phyloP scores from a whole-genome alignment of 129 eudicot genomes.

The Lonicera japonica region DNA sequence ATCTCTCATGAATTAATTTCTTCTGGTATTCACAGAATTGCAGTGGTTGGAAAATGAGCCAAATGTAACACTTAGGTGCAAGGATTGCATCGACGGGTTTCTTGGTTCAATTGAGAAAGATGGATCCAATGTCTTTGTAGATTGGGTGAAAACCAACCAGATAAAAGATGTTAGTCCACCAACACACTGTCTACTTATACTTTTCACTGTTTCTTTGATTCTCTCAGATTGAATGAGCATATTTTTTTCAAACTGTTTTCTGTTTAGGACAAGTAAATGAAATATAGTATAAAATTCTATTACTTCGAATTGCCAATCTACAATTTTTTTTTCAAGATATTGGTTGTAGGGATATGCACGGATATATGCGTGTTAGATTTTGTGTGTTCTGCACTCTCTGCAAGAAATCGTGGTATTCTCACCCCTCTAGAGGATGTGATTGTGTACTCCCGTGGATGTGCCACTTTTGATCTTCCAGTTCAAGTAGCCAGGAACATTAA shows the following conservation, averaged over 20 bases:
- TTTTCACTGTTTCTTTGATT: background rate
- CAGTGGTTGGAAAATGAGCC: slow-evolving; percentile 79
- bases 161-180: slow-evolving; percentile 54
- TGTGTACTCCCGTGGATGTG: slow-evolving; percentile 76
- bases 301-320: too few species aligned
- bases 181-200: too few species aligned
- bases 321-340: slow-evolving; percentile 31
- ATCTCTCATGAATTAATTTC: slow-evolving; percentile 10
- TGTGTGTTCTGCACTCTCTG: slow-evolving; percentile 73
- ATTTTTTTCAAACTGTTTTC: background rate
- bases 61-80: slow-evolving; percentile 61
- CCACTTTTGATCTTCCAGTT: slow-evolving; percentile 77
- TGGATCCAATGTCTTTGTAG: slow-evolving; percentile 71
- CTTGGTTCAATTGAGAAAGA: slow-evolving; percentile 79
- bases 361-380: slow-evolving; percentile 86
- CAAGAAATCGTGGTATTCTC: slow-evolving; percentile 68
- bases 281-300: too few species aligned
- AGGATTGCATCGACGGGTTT: slow-evolving; percentile 89
- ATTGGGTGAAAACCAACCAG: slow-evolving; percentile 75
- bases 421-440: slow-evolving; percentile 63
- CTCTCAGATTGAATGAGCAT: too few species aligned
- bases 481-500: slow-evolving; percentile 46
- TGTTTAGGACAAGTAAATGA: too few species aligned
- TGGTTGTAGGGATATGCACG: slow-evolving; percentile 90
- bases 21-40: slow-evolving; percentile 34